phyloP scores from a whole-genome alignment of 495 filamentous ascomycete species.

The Neurospora terricola region DNA sequence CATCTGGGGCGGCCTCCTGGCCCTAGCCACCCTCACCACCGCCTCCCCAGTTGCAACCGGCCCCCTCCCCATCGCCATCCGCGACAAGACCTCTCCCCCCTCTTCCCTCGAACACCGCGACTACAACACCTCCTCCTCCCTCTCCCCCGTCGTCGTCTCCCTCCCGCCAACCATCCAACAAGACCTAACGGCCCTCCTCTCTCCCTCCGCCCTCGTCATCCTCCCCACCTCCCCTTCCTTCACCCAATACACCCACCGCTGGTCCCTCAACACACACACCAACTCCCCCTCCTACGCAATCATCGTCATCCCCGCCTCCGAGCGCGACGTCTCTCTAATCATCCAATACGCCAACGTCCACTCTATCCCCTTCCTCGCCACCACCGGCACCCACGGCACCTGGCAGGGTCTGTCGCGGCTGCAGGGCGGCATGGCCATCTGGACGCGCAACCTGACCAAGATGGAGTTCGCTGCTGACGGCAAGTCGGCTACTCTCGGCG shows the following conservation, averaged over 20 bases:
- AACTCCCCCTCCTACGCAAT: constrained; percentile 28
- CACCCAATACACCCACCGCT: background rate
- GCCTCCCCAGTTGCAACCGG: background rate
- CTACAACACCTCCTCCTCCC: background rate
- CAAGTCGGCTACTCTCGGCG: constrained; percentile 38
- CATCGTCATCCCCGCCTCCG: constrained; percentile 38
- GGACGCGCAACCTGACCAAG: constrained; percentile 29
- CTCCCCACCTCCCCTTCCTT: constrained; percentile 1
- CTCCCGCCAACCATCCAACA: background rate
- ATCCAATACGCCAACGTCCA: constrained; percentile 37
- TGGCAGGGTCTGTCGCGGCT: constrained; percentile 28
- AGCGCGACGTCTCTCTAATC: constrained; percentile 39
- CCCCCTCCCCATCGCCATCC: background rate
- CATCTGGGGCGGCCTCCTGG: background rate
- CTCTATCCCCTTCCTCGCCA: constrained; percentile 40
- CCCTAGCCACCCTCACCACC: background rate
- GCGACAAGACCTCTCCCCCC: background rate
- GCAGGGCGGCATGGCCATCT: constrained; percentile 38
- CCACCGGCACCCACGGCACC: constrained; percentile 36
- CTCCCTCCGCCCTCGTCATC: background rate
- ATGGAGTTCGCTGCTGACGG: constrained; percentile 32
- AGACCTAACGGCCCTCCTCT: background rate
- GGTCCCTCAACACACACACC: constrained; percentile 5
- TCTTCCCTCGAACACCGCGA: background rate
- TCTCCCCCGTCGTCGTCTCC: background rate